Evolutionary conservation across 176 grass and related monocot genomes (phyloP), one percentile per base, ranked within the genome.

Genomic region (Carex pumila): DNA sequence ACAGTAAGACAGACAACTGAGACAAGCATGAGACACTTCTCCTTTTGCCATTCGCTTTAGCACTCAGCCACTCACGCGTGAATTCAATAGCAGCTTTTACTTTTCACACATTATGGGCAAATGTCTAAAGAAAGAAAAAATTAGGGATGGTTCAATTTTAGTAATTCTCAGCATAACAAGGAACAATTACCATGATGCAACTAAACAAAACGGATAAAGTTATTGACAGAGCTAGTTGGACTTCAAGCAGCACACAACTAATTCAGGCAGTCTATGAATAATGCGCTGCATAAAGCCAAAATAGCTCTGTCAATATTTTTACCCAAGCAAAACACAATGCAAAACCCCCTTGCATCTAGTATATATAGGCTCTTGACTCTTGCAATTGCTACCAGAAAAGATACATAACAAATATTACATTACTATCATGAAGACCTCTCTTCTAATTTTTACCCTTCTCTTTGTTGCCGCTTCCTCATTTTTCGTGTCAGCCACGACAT

Each of bases 31-130:
- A 17, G 11, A 68, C 31, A 37, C 12, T 36, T 36, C 62, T 68
- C 31, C 34, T 68, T 68, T 7, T 37, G 30, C 65, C 65, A 19
- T 71, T 71, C 8, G 22, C 71, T 76, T 76, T 54, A 30, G 9
- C 12, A 76, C 50, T 76, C 71, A 55, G 15, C 3, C 12, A 76
- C 50, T 76, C 71, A 55, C 71, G 71, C 71, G 71, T 31, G 47
- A 76, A 54, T 76, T 30, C 47, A 76, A 13, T 30, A n/a, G 12
- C 71, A 76, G 71, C 71, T 76, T 75, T 75, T 76, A 54, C 71
- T 76, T 54, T 76, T 76, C 21, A 8, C 71, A 54, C 10, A 75
- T 4, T 7, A 75, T 75, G 34, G 71, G 45, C 71, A 53, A 19
- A 22, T 72, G 0, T 49, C 37, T 19, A 0, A 71, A 2, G 21